Evolutionary conservation across 2,329 filamentous ascomycete genomes (phyloP), one percentile per base, ranked within the genome.

Genomic region (Biscogniauxia sp.): DNA sequence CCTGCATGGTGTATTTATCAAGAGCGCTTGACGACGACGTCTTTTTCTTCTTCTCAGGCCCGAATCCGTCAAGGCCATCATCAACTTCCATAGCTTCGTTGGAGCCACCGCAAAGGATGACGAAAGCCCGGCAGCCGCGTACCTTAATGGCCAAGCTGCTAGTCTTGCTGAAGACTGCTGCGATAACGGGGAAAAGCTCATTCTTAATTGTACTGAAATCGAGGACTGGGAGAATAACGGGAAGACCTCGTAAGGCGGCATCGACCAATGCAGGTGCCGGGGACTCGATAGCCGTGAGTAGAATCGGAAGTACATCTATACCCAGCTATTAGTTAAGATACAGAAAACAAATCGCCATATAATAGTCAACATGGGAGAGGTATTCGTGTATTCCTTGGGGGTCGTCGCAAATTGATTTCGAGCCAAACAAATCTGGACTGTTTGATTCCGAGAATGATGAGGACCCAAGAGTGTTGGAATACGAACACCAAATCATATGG

Each of bases 171-270:
- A 99, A 99, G 0, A 97, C 95, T 8, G 84, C 80, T 1, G 94
- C 92, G 64, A 99, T 91, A 1, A 96, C 88, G 0, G 95, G 95
- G 74, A 99, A 99, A 0, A 99, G 83, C 64, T 98, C 94, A 69
- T 96, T 95, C 76, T 98, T 99, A 70, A 97, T 93, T 0, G 94
- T 98, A 67, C 90, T 96, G 68, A 97, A 98, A 76, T 99, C 95
- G 7, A 99, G 86, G 2, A 95, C 87, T 0, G 93, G 92, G 5
- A 98, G 79, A n/a, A 97, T 85, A 1, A 86, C 82, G 1, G 92
- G 89, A 5, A 99, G 78, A 26, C 89, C 91, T 55, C 89, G 85
- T 15, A 99, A 80, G 2, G 93, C 89, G 3, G 91, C 90, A 76
- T 98, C 95, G 0, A 97, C 90, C 17, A 99, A 82, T 1, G 90